A percentile compares a stretch with the other conserved stretches of the same genome.
These are phyloP conservation scores for Rosa rugosa DNA, from an alignment of 306 rosid genomes.

Conservation along the genomic window DNA sequence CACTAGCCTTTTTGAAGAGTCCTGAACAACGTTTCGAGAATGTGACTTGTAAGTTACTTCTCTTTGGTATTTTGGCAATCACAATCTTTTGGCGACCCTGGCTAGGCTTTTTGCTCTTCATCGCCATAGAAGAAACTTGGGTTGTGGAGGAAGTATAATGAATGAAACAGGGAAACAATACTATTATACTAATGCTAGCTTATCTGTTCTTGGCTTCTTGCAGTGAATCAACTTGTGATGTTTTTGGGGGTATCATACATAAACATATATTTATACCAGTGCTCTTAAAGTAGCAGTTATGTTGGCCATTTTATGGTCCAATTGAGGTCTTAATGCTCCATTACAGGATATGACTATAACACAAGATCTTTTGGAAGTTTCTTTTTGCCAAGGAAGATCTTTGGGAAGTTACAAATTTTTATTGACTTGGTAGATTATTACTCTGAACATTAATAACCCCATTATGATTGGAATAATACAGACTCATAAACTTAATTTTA, in stretches of 20 bases:
- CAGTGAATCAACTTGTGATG: not conserved
- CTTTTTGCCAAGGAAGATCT: not conserved
- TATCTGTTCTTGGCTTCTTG: not conserved
- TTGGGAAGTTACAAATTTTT: not conserved
- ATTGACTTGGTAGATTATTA: not conserved
- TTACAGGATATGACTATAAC: not conserved
- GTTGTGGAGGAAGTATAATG: not conserved
- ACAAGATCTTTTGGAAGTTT: not conserved
- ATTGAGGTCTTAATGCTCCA: not conserved
- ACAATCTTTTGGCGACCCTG: slow-evolving; percentile 11
- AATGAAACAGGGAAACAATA: not conserved
- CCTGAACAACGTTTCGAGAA: slow-evolving; percentile 10
- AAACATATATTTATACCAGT: not conserved
- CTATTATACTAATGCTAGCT: not conserved
- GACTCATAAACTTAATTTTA: not conserved
- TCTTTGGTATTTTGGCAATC: not conserved
- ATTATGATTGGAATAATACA: not conserved
- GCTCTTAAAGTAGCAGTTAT: not conserved
- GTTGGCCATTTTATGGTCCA: not conserved
- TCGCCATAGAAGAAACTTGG: not conserved
- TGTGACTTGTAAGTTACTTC: slow-evolving; percentile 11
- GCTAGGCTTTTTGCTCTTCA: not conserved
- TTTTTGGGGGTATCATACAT: not conserved
- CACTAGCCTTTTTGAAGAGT: slow-evolving; percentile 9
- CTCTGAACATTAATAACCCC: not conserved